Percentiles rank a stretch among this genome's conserved stretches.
Evolutionary conservation across 1,284 basidiomycete species (phyloP).

Genomic region (Cutaneotrichosporon sp.): DNA sequence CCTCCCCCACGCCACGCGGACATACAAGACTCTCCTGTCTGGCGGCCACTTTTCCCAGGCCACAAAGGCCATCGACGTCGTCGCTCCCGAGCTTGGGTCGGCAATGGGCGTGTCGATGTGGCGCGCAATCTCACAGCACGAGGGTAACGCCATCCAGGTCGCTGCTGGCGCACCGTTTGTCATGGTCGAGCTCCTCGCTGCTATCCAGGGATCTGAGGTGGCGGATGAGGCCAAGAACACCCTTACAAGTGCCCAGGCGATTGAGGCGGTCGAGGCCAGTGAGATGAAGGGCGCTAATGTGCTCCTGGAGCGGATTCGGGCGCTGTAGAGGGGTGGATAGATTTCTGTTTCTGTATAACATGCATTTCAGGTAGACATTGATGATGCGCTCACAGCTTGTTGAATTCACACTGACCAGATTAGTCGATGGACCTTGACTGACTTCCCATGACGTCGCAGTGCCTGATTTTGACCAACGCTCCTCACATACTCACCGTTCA

Average conservation of each 20-base stretch:
- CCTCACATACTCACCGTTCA: too few species aligned
- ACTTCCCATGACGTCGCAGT: too few species aligned
- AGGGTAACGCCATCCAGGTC: constrained; percentile 58
- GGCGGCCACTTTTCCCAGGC: constrained; percentile 79
- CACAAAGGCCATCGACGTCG: constrained; percentile 59
- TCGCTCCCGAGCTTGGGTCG: constrained; percentile 60
- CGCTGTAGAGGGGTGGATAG: constrained; percentile 23
- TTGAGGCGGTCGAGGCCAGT: constrained; percentile 42
- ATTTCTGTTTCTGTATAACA: constrained; percentile 16
- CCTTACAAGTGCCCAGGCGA: constrained; percentile 57
- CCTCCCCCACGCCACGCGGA: constrained; percentile 70
- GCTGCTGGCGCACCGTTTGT: constrained; percentile 74
- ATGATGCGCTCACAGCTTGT: too few species aligned
- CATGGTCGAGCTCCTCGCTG: constrained; percentile 70
- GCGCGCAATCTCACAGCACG: constrained; percentile 54
- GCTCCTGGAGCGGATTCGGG: constrained; percentile 44
- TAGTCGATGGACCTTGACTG: too few species aligned
- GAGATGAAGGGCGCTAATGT: constrained; percentile 49
- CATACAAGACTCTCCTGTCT: constrained; percentile 81
- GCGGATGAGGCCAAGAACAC: constrained; percentile 59
- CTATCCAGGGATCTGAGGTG: constrained; percentile 57
- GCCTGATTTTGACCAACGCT: too few species aligned
- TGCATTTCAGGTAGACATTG: neutral
- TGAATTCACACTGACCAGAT: too few species aligned
- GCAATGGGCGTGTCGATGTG: constrained; percentile 64